A percentile compares a stretch with the other conserved stretches of the same genome.
phyloP scores from a whole-genome alignment of 176 grass and related monocot species.

The Avena sativa region DNA sequence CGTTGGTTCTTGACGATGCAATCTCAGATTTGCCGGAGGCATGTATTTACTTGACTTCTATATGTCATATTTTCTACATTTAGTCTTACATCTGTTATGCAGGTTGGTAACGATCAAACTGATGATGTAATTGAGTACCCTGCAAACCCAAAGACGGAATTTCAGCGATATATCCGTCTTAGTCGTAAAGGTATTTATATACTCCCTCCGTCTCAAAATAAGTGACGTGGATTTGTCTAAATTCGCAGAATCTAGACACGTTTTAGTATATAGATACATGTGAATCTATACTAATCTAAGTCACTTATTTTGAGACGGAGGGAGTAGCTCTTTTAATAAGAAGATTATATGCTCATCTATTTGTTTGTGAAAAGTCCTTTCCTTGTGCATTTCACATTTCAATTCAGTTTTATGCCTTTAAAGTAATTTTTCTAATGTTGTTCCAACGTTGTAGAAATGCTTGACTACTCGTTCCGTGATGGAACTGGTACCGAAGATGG shows the following conservation, averaged over 20 bases:
- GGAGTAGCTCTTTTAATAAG: background rate
- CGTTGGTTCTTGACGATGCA: slow-evolving; percentile 69
- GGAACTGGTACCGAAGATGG: slow-evolving; percentile 21
- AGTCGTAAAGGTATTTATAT: slow-evolving; percentile 51
- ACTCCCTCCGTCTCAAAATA: too few relatives aligned
- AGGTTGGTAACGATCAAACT: slow-evolving; percentile 74
- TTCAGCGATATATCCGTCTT: slow-evolving; percentile 74
- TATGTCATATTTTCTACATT: background rate
- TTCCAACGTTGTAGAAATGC: slow-evolving; percentile 50
- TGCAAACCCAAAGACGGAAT: slow-evolving; percentile 51
- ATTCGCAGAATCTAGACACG: too few relatives aligned
- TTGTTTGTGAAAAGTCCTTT: background rate
- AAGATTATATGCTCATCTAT: background rate
- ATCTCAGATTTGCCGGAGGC: slow-evolving; percentile 82
- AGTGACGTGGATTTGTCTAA: too few relatives aligned
- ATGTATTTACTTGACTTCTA: background rate
- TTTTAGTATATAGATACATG: too few relatives aligned
- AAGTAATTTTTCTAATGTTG: background rate
- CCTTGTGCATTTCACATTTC: background rate
- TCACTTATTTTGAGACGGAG: too few relatives aligned
- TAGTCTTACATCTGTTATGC: slow-evolving; percentile 12
- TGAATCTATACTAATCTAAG: too few relatives aligned
- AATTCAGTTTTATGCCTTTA: background rate
- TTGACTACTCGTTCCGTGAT: slow-evolving; percentile 54
- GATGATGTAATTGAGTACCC: slow-evolving; percentile 56